phyloP scores from a whole-genome alignment of 169 alveolate species.

The Plasmodium knowlesi region DNA sequence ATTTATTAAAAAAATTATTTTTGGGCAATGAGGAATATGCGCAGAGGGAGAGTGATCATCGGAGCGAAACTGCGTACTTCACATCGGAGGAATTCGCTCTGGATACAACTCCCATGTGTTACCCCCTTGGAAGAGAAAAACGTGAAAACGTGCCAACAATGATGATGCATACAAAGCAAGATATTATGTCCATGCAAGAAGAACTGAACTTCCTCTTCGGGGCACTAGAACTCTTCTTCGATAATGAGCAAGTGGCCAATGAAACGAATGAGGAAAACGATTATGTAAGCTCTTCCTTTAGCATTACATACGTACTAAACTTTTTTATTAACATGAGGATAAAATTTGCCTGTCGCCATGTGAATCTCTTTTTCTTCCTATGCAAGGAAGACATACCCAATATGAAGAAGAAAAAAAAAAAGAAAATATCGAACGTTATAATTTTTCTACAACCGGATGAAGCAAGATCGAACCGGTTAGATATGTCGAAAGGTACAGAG shows the following conservation, averaged over 20 bases:
- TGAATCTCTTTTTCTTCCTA: conserved; percentile 1
- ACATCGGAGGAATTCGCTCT: neutral
- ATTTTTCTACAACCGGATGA: neutral
- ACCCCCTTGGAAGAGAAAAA: neutral
- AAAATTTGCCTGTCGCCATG: neutral
- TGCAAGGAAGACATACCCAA: neutral
- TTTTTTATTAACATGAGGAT: neutral
- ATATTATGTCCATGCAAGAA: neutral
- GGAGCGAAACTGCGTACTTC: neutral
- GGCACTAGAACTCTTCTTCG: neutral
- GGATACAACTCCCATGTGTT: neutral
- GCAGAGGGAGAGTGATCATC: neutral
- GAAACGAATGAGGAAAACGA: neutral
- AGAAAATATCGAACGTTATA: neutral
- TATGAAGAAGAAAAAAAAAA: neutral
- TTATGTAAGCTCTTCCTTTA: neutral
- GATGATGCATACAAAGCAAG: neutral
- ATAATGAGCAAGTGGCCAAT: neutral
- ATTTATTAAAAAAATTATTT: neutral
- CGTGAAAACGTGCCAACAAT: neutral
- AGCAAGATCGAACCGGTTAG: neutral
- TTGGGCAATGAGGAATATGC: neutral
- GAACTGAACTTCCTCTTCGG: conserved; percentile 20
- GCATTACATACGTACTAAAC: neutral
- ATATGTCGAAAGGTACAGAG: neutral